Conservation (phyloP, 1,284 basidiomycete species). For the Baeospora myosura region DNA sequence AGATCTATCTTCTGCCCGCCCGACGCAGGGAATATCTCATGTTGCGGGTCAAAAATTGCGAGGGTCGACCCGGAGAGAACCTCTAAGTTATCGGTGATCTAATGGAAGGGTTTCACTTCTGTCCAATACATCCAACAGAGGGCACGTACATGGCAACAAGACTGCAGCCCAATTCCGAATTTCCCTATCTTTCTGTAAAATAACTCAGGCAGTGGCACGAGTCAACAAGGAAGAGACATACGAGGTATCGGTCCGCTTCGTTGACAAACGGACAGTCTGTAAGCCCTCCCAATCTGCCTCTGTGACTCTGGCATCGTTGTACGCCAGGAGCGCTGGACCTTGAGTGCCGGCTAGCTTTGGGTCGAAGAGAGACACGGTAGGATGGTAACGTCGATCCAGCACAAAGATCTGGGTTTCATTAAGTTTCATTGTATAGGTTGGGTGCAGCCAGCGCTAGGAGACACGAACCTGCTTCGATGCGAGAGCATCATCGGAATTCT, state of each 20-base stretch:
- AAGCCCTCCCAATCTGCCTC: conserved; percentile 39
- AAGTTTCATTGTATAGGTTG: background rate
- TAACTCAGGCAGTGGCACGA: background rate
- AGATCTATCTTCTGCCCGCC: conserved; percentile 27
- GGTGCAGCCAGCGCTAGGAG: background rate
- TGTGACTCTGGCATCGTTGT: conserved; percentile 35
- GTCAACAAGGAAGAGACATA: background rate
- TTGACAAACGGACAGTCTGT: conserved; percentile 36
- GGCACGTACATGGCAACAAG: conserved; percentile 39
- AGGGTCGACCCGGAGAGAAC: conserved; percentile 35
- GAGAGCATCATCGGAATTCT: conserved; percentile 24
- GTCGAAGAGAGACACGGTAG: conserved; percentile 19
- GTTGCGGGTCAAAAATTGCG: conserved; percentile 39
- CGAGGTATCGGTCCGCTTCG: conserved; percentile 35
- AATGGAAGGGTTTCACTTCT: background rate
- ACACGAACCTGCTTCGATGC: conserved; percentile 21
- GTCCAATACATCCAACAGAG: background rate
- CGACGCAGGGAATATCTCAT: conserved; percentile 20
- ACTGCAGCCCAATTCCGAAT: conserved; percentile 44
- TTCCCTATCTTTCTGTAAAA: conserved; percentile 42
- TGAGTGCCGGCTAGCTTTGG: conserved; percentile 25
- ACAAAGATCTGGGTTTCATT: conserved; percentile 29
- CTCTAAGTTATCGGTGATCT: conserved; percentile 46
- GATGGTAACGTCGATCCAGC: conserved; percentile 30
- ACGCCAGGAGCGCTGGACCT: conserved; percentile 40